Conservation (phyloP, 164 flowering plant species). For the Aristolochia contorta region DNA sequence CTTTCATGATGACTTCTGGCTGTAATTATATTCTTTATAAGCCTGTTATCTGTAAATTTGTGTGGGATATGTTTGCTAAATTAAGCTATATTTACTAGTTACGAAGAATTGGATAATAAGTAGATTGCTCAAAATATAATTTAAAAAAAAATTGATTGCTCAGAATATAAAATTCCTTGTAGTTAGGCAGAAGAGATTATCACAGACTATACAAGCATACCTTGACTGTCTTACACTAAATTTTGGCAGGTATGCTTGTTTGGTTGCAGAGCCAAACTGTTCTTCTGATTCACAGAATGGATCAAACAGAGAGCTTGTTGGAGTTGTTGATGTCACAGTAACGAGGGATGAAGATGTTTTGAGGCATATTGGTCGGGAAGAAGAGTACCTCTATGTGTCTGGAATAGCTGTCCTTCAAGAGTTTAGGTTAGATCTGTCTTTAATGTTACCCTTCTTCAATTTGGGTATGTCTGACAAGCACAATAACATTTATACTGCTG, state of each 20-base stretch:
- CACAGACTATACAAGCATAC: background rate
- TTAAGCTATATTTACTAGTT: too few relatives aligned
- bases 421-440: slow-evolving; percentile 40
- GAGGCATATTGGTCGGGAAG: slow-evolving; percentile 38
- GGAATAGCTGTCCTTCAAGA: slow-evolving; percentile 70
- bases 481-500: too few relatives aligned
- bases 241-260: slow-evolving; percentile 69
- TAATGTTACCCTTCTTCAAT: too few relatives aligned
- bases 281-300: slow-evolving; percentile 5
- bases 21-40: too few relatives aligned
- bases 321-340: slow-evolving; percentile 74
- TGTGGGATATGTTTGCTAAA: too few relatives aligned
- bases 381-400: slow-evolving; percentile 76
- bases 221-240: background rate
- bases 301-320: slow-evolving; percentile 32
- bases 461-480: too few relatives aligned
- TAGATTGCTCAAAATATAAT: too few relatives aligned
- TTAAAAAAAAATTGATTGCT: too few relatives aligned
- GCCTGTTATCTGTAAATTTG: too few relatives aligned
- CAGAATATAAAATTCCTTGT: too few relatives aligned
- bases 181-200: background rate
- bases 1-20: background rate
- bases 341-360: slow-evolving; percentile 47
- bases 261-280: slow-evolving; percentile 50
- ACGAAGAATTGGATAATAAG: too few relatives aligned